These are phyloP conservation scores for Aspergillus udagawae DNA, from an alignment of 2,329 filamentous ascomycete genomes.

Conservation along the genomic window DNA sequence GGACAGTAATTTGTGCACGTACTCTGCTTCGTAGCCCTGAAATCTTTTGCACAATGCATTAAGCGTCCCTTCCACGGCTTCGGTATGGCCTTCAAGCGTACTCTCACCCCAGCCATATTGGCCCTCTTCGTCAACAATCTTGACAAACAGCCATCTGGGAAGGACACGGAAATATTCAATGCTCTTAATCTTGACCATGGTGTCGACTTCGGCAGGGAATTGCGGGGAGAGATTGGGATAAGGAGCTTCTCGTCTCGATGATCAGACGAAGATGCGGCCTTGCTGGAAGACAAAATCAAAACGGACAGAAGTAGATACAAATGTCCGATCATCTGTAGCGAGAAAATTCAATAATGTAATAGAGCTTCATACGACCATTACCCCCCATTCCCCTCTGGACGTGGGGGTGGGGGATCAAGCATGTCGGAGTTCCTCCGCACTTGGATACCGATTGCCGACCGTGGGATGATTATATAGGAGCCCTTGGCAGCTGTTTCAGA, in stretches of 20 bases:
- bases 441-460: not conserved
- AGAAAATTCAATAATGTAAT: not conserved
- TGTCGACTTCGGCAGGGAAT: slow-evolving; percentile 1
- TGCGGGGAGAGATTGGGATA: not conserved
- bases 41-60: slow-evolving; percentile 62
- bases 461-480: not conserved
- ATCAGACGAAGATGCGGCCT: not conserved
- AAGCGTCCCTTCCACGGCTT: slow-evolving; percentile 69
- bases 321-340: not conserved
- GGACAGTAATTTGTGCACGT: slow-evolving; percentile 15
- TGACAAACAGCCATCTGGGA: slow-evolving; percentile 74
- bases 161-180: slow-evolving; percentile 73
- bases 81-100: slow-evolving; percentile 68
- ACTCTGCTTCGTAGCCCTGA: slow-evolving; percentile 68
- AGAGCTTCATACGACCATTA: not conserved
- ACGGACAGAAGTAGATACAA: not conserved
- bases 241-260: not conserved
- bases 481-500: not conserved
- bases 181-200: slow-evolving; percentile 60
- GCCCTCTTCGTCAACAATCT: slow-evolving; percentile 64
- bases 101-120: slow-evolving; percentile 70
- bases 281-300: not conserved
- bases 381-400: not conserved
- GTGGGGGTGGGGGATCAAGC: not conserved
- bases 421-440: not conserved